Base-by-base conservation (phyloP, 805 yeast genomes). In the Metschnikowia dekortorum region DNA sequence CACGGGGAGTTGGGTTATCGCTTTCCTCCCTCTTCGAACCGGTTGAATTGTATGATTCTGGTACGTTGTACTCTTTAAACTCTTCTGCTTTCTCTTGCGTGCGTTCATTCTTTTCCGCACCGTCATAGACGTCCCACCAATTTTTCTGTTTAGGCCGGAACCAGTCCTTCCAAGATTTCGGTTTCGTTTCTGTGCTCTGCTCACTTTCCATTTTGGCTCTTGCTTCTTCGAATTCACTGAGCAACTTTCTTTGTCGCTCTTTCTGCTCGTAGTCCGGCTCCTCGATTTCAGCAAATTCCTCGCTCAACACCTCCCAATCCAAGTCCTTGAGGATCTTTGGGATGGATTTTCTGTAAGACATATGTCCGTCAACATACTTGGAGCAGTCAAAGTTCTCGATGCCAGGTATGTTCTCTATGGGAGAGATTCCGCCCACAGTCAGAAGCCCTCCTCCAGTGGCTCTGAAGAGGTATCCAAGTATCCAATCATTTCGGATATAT, bases 371-470 rank as follows among this genome's bases (percentile, higher is more conserved):
- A 4, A 92, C 96, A 47, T 76, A 60, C 16, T 84, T 89, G 0
- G 98, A 87, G 61, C 96, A 89, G 62, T 94, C 95, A 54, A 85
- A 77, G 66, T 92, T 92, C 56, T 90, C 96, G 31, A 94, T 74
- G 0, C 85, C 87, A 26, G 79, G 75, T 18, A 81, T 70, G 18
- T 62, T 61, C 40, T 81, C 84, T 35, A 92, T 78, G 4, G 91
- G 85, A 0, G 96, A 84, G 30, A 94, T 74, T 0, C 99, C 99
- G 5, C 92, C 90, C 40, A 94, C 94, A n/a, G 89, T 79, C 60
- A 87, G 85, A 41, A 94, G 74, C 0, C 98, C 98, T 52, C 98
- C 97, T 52, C 94, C 83, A 0, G 98, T 90, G 1, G 98, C 99
- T 57, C 99, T 78, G 70, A 92, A 94, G 31, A 94, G 69, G 67